Conservation (phyloP, 768 basidiomycete genomes). For the Amanita molliuscula region DNA sequence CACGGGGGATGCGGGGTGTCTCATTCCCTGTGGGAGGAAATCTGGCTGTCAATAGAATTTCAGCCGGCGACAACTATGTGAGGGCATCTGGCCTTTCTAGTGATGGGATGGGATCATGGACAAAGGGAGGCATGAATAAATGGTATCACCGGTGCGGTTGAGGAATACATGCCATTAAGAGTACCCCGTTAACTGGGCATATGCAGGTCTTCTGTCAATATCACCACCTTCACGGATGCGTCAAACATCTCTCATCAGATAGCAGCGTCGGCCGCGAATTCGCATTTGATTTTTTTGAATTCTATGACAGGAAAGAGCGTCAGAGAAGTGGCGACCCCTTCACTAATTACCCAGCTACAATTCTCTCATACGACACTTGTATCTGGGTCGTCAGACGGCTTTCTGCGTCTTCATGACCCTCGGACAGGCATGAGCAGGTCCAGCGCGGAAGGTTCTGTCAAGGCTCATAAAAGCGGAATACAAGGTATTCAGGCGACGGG, state of each 20-base stretch:
- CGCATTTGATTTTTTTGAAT: constrained; percentile 64
- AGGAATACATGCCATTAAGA: background rate
- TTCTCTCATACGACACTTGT: constrained; percentile 54
- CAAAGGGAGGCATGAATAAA: constrained; percentile 77
- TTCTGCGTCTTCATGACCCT: constrained; percentile 60
- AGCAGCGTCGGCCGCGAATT: constrained; percentile 46
- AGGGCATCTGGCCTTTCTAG: constrained; percentile 50
- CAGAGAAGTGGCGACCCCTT: constrained; percentile 45
- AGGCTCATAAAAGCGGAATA: constrained; percentile 75
- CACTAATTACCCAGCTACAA: constrained; percentile 54
- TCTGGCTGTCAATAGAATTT: constrained; percentile 63
- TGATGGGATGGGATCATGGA: constrained; percentile 67
- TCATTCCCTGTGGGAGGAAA: constrained; percentile 62
- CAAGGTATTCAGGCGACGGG: constrained; percentile 74
- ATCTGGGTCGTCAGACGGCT: constrained; percentile 67
- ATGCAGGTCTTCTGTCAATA: constrained; percentile 20
- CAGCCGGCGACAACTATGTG: constrained; percentile 73
- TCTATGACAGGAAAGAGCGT: constrained; percentile 58
- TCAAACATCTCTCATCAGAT: constrained; percentile 41
- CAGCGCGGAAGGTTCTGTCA: constrained; percentile 44
- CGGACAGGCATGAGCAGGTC: constrained; percentile 46
- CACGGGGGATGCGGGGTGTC: constrained; percentile 56
- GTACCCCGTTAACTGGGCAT: background rate
- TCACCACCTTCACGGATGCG: constrained; percentile 37
- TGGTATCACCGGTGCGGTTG: constrained; percentile 62